These are phyloP conservation scores for Raphidocelis subcapitata DNA, from an alignment of 139 green algal genomes.

Conservation along the genomic window DNA sequence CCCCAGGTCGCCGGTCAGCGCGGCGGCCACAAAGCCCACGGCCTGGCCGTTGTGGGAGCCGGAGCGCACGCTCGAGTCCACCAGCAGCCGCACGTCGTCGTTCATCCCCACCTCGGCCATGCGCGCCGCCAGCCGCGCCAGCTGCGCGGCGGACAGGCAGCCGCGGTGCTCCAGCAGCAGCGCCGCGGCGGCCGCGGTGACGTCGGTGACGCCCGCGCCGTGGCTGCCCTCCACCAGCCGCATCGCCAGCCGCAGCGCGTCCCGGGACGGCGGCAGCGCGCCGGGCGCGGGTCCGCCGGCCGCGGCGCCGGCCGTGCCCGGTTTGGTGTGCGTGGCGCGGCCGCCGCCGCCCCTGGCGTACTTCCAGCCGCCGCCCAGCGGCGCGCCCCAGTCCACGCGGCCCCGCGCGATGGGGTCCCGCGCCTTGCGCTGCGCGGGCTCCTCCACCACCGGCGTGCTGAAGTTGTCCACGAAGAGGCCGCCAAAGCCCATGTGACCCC, in stretches of 20 bases:
- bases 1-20: constrained; percentile 24
- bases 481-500: constrained; percentile 33
- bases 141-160: constrained; percentile 16
- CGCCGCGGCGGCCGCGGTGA: constrained; percentile 6
- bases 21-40: constrained; percentile 23
- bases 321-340: too few species aligned
- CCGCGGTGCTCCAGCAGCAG: constrained; percentile 27
- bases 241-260: constrained; percentile 17
- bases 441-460: constrained; percentile 6
- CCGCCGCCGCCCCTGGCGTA: background rate
- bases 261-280: constrained; percentile 15
- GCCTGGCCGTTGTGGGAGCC: constrained; percentile 23
- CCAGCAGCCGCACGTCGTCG: constrained; percentile 12
- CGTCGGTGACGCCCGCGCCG: constrained; percentile 22
- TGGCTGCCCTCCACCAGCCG: constrained; percentile 26
- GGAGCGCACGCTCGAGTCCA: constrained; percentile 4
- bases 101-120: constrained; percentile 27
- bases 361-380: constrained; percentile 17
- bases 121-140: constrained; percentile 23
- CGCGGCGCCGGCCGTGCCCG: too few species aligned
- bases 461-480: constrained; percentile 31
- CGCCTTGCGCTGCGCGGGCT: constrained; percentile 6
- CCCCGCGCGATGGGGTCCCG: constrained; percentile 21
- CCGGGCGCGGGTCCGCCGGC: background rate
- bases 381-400: constrained; percentile 20